Evolutionary conservation across 306 rosid species (phyloP), one percentile per base, ranked within the genome.

Genomic region (Inga laurina): DNA sequence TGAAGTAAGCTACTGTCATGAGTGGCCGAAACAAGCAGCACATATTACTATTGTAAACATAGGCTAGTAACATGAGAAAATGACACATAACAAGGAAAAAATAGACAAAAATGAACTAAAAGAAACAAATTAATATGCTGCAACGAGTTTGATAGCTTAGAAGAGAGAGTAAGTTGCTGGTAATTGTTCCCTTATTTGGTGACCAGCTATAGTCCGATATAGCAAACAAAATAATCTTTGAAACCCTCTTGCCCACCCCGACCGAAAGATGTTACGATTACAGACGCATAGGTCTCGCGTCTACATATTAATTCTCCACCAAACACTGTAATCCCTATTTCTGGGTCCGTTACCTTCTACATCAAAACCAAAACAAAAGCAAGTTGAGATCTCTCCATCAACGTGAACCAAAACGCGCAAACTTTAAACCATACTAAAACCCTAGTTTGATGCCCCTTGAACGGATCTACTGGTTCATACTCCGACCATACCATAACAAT

Each of bases 241-340:
- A 27, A 27, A 27, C 30, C 30, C 30, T 27, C 30, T 27, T 27
- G 30, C 30, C 30, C 30, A 27, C 30, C 30, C 30, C 30, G 30
- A 27, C 30, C 30, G 30, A 27, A 83, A 83, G 46, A 49, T 9
- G 76, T 21, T 64, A 52, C 69, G 2, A 5, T 5, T 75, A 61
- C 41, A 27, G 69, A 44, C 62, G 57, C 79, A 81, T 22, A 67
- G 66, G 64, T 30, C 71, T 14, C 5, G n/a, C 21, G 8, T 65
- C 46, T 19, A 66, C 61, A 68, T 62, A 68, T 54, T 39, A 39
- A 21, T 87, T 79, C 83, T 44, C 75, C 81, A 79, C 80, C 80
- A 84, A 84, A 90, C 91, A 86, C 81, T 84, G 85, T 41, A 78
- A 75, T 78, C 81, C 69, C 77, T 78, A 27, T 14, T 27, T 70